These are phyloP conservation scores for Heterobasidion occidentale DNA, from an alignment of 1,284 basidiomycete genomes.

Conservation along the genomic window DNA sequence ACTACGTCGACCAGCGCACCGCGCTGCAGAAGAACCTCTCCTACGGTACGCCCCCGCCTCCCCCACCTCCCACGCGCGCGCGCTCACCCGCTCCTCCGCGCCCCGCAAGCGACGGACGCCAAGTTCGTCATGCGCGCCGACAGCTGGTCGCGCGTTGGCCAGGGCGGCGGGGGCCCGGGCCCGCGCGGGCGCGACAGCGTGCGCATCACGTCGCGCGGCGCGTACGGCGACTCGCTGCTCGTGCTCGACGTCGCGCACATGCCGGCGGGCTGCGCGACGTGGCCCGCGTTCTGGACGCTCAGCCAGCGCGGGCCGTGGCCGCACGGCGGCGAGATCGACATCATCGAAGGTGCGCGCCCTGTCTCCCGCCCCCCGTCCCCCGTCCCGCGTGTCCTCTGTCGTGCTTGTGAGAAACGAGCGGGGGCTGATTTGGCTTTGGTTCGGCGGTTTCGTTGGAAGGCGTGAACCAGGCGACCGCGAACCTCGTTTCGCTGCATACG, in stretches of 20 bases:
- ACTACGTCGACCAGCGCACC: conserved; percentile 36
- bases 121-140: conserved; percentile 50
- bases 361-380: not conserved
- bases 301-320: conserved; percentile 46
- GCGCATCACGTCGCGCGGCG: conserved; percentile 35
- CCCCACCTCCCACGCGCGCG: not conserved
- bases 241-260: conserved; percentile 48
- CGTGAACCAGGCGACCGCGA: conserved; percentile 33
- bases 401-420: not conserved
- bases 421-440: not conserved
- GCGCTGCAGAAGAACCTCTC: conserved; percentile 32
- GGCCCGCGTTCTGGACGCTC: conserved; percentile 65
- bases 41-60: conserved; percentile 22
- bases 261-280: conserved; percentile 47
- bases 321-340: conserved; percentile 41
- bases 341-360: conserved; percentile 34
- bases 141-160: conserved; percentile 12
- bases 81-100: not conserved
- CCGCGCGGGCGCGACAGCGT: conserved; percentile 42
- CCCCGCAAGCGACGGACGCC: conserved; percentile 21
- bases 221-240: conserved; percentile 35
- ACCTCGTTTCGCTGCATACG: conserved; percentile 50
- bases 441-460: conserved; percentile 17
- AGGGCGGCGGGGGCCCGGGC: conserved; percentile 3
- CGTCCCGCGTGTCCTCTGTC: not conserved